Evolutionary conservation across 1,139 yeast species (phyloP), one percentile per base, ranked within the genome.

Genomic region (Candida glucosophila): DNA sequence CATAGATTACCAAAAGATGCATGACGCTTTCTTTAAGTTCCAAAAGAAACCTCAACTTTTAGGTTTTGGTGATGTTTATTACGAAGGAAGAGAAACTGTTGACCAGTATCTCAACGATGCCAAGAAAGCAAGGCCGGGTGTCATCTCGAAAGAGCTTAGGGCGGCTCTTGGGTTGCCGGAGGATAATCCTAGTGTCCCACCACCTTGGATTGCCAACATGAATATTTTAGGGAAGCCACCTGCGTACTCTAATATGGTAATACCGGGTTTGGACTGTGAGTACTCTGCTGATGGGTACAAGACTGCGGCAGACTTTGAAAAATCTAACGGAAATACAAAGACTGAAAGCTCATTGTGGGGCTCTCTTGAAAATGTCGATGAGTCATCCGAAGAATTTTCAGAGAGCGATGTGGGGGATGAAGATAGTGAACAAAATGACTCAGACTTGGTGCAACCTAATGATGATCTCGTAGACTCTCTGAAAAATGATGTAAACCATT

Each of bases 181-280:
- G 2, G 72, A 73, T 19, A 61, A 60, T 15, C 31, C 31, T 6
- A 42, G 39, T 5, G 65, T 67, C 2, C 66, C 79, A 1, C 86
- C 92, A 1, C 95, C 96, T 0, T 90, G 97, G 97, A 64, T 80
- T 13, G 49, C 66, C 4, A 67, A 71, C 22, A 79, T 88, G 86
- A 67, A 66, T 29, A 64, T 71, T 29, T 44, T 72, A 13, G 97
- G 97, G 0, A 76, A 82, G 17, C 96, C 98, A 0, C 95, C 95
- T 0, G 67, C 88, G 10, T 90, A 86, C 48, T 75, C 76, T 3
- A 65, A 73, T 18, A 55, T 83, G 45, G 52, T 63, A 17, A 69
- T 83, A 5, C 85, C 72, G 1, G 72, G 71, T 0, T 67, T 39
- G 62, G 81, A 35, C 52, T 39, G 41, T 2, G 52, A 51, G 19